These are phyloP conservation scores for Fusarium sp. DNA, from an alignment of 2,329 filamentous ascomycete genomes.

Conservation along the genomic window DNA sequence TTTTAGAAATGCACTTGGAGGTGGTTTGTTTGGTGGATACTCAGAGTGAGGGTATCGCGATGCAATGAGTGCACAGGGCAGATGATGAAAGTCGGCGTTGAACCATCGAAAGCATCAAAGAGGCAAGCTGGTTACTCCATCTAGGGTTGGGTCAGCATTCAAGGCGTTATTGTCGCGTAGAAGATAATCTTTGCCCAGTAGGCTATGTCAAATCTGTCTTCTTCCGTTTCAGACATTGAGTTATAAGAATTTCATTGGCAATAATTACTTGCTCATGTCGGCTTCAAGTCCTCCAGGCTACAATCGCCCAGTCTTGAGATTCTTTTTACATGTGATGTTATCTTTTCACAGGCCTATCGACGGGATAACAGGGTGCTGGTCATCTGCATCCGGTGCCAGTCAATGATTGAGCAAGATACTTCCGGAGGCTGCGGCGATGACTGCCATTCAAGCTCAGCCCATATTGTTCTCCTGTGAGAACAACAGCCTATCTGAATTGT, in stretches of 20 bases:
- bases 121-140: accelerated
- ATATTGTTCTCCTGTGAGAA: not conserved
- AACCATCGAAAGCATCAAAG: accelerated
- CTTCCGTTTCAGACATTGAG: accelerated
- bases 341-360: accelerated
- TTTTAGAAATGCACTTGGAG: too few relatives aligned
- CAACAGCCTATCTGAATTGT: not conserved
- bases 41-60: too few relatives aligned
- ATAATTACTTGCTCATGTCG: not conserved
- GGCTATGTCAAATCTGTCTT: too few relatives aligned
- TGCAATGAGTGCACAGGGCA: too few relatives aligned
- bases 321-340: not conserved
- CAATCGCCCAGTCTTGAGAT: not conserved
- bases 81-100: too few relatives aligned
- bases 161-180: too few relatives aligned
- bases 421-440: not conserved
- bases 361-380: accelerated
- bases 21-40: too few relatives aligned
- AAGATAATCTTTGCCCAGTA: too few relatives aligned
- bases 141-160: accelerated
- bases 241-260: not conserved
- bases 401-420: not conserved
- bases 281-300: not conserved
- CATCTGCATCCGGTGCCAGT: not conserved
- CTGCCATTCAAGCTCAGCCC: not conserved